Evolutionary conservation across 108 stramenopile species (phyloP).

Genomic region (Nitzschia sp.): DNA sequence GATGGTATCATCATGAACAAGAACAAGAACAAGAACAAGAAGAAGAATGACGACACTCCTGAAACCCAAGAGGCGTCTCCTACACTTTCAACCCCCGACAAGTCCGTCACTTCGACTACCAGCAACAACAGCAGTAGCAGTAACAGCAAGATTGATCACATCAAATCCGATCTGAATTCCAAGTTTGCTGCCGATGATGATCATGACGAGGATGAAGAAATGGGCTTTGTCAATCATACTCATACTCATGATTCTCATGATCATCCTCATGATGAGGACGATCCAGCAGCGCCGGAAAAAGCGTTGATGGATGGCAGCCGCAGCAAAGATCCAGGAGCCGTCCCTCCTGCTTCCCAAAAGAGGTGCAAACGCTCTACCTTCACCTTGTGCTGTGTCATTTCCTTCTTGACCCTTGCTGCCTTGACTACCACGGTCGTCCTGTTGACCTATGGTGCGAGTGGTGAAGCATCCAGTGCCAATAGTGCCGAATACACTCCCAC

Average conservation of each 20-base stretch:
- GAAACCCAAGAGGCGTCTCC: slow-evolving; percentile 4
- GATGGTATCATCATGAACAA: no score
- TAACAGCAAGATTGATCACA: background rate
- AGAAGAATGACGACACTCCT: background rate
- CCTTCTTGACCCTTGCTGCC: background rate
- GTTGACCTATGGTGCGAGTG: background rate
- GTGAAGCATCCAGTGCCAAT: background rate
- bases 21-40: background rate
- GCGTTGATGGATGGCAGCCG: background rate
- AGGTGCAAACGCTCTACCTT: background rate
- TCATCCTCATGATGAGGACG: background rate
- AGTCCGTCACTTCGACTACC: no score
- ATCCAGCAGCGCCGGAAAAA: background rate
- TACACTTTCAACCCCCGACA: background rate
- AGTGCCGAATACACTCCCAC: slow-evolving; percentile 2
- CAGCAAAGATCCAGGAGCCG: background rate
- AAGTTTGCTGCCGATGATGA: background rate
- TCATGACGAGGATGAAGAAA: background rate
- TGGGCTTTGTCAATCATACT: background rate
- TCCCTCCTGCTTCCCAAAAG: no score
- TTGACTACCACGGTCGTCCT: background rate
- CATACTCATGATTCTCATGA: background rate
- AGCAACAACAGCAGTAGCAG: no score
- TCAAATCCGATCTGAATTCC: background rate
- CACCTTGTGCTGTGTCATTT: background rate